A percentile compares a stretch with the other conserved stretches of the same genome.
phyloP scores from a whole-genome alignment of 345 rosid species.

The Eucalyptus leucophloia region DNA sequence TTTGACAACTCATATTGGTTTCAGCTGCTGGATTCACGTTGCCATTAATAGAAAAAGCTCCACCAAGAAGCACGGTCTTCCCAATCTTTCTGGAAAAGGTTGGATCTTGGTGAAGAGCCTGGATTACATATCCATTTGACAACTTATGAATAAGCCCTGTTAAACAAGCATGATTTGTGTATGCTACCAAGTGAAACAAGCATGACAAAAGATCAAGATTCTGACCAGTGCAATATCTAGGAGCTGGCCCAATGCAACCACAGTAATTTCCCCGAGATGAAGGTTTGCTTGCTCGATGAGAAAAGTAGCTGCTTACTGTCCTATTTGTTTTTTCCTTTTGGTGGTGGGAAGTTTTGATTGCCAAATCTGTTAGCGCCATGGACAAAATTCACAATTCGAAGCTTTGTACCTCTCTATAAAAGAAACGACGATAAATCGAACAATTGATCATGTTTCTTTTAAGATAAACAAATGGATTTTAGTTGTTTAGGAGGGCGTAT shows the following conservation, averaged over 20 bases:
- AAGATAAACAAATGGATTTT: not conserved
- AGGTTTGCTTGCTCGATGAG: slow-evolving; percentile 1
- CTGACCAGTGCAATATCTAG: slow-evolving; percentile 79
- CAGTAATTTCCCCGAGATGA: slow-evolving; percentile 73
- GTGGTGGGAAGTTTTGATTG: no score
- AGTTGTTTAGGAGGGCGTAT: not conserved
- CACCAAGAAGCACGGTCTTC: slow-evolving; percentile 87
- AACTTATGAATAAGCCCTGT: not conserved
- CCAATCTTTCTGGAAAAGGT: slow-evolving; percentile 55
- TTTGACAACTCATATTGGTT: slow-evolving; percentile 54
- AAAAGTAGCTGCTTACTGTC: no score
- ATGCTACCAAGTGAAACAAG: not conserved
- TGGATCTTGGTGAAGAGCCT: slow-evolving; percentile 85
- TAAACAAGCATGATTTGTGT: no score
- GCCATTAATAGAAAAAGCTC: slow-evolving; percentile 86
- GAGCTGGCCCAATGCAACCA: slow-evolving; percentile 81
- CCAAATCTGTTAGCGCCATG: slow-evolving; percentile 62
- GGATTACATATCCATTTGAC: not conserved
- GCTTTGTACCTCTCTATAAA: slow-evolving; percentile 62
- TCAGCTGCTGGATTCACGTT: slow-evolving; percentile 97
- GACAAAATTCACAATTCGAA: slow-evolving; percentile 83
- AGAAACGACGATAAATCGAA: not conserved
- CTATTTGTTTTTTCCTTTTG: no score
- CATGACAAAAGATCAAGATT: not conserved
- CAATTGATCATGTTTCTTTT: not conserved